These are phyloP conservation scores for peach (Prunus persica) DNA, from an alignment of 306 rosid genomes.

Conservation along the genomic window Prunus_persica_NCBIv2 NC_034014.1:6238001-6238500, in stretches of 20 bases:
- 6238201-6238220: constrained; percentile 11
- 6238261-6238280: constrained; percentile 36
- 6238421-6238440: not conserved
- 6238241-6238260: constrained; percentile 41
- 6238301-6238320: constrained; percentile 17
- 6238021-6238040: constrained; percentile 99
- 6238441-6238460: not conserved
- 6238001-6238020: constrained; percentile 68
- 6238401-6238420: not conserved
- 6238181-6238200: constrained; percentile 15
- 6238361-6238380: not conserved
- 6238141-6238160: constrained; percentile 46
- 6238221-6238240: constrained; percentile 15
- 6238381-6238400: not conserved
- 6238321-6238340: constrained; percentile 14
- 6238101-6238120: constrained; percentile 47
- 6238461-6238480: not conserved
- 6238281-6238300: constrained; percentile 30
- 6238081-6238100: constrained; percentile 43
- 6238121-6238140: constrained; percentile 42
- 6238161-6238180: constrained; percentile 36
- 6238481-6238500: not conserved
- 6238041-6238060: constrained; percentile 85
- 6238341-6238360: constrained; percentile 16
- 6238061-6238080: constrained; percentile 52